A percentile compares a stretch with the other conserved stretches of the same genome.
Conservation (phyloP, 345 rosid species). For the Sonneratia caseolaris region DNA sequence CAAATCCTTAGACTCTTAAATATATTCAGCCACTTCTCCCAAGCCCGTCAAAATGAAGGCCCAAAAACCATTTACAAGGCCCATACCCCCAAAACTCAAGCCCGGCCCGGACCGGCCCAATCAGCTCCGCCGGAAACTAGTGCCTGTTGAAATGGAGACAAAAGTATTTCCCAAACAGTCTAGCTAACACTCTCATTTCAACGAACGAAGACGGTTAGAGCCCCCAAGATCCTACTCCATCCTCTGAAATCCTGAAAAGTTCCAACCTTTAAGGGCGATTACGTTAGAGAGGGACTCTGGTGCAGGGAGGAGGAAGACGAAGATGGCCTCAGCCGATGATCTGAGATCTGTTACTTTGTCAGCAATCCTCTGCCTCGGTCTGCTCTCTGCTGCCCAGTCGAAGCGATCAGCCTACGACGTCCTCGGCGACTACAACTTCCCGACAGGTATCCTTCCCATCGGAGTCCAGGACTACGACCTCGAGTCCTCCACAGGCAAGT, state of each 20-base stretch:
- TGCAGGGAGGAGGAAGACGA: background rate
- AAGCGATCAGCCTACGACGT: conserved; percentile 40
- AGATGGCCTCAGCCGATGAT: background rate
- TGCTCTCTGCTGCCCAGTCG: conserved; percentile 11
- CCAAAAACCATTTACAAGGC: too few relatives aligned
- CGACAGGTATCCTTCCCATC: conserved; percentile 46
- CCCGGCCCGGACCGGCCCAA: too few relatives aligned
- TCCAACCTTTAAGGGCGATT: background rate
- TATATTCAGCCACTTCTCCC: too few relatives aligned
- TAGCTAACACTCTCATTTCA: too few relatives aligned
- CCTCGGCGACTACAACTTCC: conserved; percentile 33
- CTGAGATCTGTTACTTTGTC: background rate
- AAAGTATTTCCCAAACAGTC: too few relatives aligned
- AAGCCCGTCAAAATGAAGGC: too few relatives aligned
- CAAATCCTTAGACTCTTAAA: background rate
- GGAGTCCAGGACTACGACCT: conserved; percentile 47
- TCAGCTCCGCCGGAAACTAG: too few relatives aligned
- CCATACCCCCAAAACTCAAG: too few relatives aligned
- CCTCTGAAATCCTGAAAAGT: too few relatives aligned
- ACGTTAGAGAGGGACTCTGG: background rate
- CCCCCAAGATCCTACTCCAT: too few relatives aligned
- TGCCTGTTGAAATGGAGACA: too few relatives aligned
- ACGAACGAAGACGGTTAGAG: too few relatives aligned
- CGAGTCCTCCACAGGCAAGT: conserved; percentile 34
- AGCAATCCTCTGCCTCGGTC: conserved; percentile 6